Evolutionary conservation across 345 rosid species (phyloP), one percentile per base, ranked within the genome.

Genomic region (Schrenkiella parvula): DNA sequence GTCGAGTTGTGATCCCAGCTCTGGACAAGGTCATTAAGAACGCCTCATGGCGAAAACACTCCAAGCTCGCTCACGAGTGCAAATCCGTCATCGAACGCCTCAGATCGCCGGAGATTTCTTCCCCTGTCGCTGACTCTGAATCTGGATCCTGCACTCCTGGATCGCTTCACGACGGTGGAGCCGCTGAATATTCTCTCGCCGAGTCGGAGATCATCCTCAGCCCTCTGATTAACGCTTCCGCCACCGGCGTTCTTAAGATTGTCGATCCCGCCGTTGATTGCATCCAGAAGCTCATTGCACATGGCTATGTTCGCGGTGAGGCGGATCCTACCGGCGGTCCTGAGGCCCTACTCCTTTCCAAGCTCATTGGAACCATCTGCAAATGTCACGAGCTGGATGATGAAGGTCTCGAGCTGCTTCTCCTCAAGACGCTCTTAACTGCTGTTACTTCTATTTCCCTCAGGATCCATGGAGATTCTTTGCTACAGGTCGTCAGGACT

Each of bases 41-140:
- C 79, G 96, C 93, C 21, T 95, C 99, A 1, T 95, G 99, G 99
- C 84, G 99, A 13, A 95, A 95, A 68, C 99, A 95, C 88, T 88
- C 97, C 12, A 95, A 89, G 66, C 92, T 95, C 68, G 87, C 88
- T 60, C 95, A 91, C 78, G 88, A 95, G 80, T 95, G 98, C 87
- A 95, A 91, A 82, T 85, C 97, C 70, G 84, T 91, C 65, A 70
- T 89, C 67, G 93, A 88, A 44, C 85, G 76, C 21, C 85, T 95
- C 79, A 74, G 80, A 72, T 82, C 91, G 8, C 79, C 86, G 0
- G 70, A 66, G 12, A 64, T 51, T 46, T 65, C 81, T 53, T 79
- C 84, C 8, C 70, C 76, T 11, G 25, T 75, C 4, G 60, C 80
- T 5, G 77, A 82, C 28, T 38, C 89, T 23, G 92, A 84, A 8